A percentile compares a stretch with the other conserved stretches of the same genome.
phyloP scores from a whole-genome alignment of 2,329 filamentous ascomycete species.

The Fusarium sp. region DNA sequence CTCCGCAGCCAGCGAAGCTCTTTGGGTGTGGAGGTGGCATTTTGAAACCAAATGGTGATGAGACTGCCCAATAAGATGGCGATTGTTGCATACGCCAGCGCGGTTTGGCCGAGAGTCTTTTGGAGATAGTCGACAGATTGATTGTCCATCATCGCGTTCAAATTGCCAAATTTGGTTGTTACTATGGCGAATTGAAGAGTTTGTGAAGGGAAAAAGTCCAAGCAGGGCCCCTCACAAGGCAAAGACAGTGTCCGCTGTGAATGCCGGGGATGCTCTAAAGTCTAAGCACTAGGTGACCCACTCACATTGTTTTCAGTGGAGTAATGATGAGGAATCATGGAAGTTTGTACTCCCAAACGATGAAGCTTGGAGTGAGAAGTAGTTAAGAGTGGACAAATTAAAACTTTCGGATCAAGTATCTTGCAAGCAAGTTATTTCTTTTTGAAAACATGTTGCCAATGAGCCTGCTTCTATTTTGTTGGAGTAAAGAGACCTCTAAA shows the following conservation, averaged over 20 bases:
- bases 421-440: no score
- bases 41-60: not conserved
- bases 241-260: not conserved
- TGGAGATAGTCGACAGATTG: not conserved
- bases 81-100: not conserved
- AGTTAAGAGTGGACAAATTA: not conserved
- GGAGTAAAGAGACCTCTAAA: not conserved
- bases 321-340: not conserved
- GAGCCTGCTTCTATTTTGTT: not conserved
- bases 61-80: not conserved
- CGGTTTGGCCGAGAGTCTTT: not conserved
- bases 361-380: no score
- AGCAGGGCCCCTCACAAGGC: not conserved
- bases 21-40: not conserved
- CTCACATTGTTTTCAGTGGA: not conserved
- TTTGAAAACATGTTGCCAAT: not conserved
- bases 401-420: no score
- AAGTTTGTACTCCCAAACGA: no score
- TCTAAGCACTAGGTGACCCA: not conserved
- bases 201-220: not conserved
- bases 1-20: conserved; percentile 24
- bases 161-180: not conserved
- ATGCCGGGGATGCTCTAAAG: not conserved
- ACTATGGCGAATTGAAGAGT: not conserved
- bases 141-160: not conserved